These are phyloP conservation scores for Phlebiopsis flavidoalba DNA, from an alignment of 768 basidiomycete species.

Conservation along the genomic window DNA sequence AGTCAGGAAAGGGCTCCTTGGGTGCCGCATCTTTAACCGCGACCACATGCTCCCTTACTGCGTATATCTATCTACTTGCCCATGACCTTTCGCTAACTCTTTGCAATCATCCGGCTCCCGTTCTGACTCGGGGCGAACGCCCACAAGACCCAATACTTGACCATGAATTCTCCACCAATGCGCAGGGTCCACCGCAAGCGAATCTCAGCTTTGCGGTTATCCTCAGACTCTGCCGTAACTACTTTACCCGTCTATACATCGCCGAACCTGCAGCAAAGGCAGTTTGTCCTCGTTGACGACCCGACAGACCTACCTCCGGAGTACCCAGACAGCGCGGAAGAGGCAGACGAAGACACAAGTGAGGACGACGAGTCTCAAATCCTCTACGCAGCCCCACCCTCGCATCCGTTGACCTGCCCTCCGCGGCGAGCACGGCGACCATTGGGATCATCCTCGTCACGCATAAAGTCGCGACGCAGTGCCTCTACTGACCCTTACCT, in stretches of 20 bases:
- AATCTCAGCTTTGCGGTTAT: constrained; percentile 49
- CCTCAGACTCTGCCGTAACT: constrained; percentile 55
- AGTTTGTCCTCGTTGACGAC: constrained; percentile 21
- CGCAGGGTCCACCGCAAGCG: constrained; percentile 48
- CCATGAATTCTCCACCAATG: constrained; percentile 19
- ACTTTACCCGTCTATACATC: constrained; percentile 63
- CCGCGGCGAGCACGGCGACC: constrained; percentile 30
- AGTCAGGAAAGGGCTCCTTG: too few relatives aligned
- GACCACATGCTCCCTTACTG: constrained; percentile 2
- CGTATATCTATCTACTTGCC: constrained; percentile 4
- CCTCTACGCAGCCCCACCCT: constrained; percentile 21
- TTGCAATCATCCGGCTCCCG: constrained; percentile 10
- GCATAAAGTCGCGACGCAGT: constrained; percentile 22
- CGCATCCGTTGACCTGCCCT: constrained; percentile 27
- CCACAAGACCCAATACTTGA: neutral
- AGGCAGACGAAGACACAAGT: constrained; percentile 69
- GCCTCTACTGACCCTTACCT: constrained; percentile 49
- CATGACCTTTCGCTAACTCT: neutral
- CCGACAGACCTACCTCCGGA: constrained; percentile 65
- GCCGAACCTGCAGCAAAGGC: constrained; percentile 21
- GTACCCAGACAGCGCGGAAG: constrained; percentile 73
- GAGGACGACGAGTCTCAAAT: constrained; percentile 21
- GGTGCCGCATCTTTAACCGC: too few relatives aligned
- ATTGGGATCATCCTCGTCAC: constrained; percentile 14
- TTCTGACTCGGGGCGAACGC: constrained; percentile 9